These are phyloP conservation scores for Pseudocercospora cruenta DNA, from an alignment of 2,329 filamentous ascomycete species.

Conservation along the genomic window DNA sequence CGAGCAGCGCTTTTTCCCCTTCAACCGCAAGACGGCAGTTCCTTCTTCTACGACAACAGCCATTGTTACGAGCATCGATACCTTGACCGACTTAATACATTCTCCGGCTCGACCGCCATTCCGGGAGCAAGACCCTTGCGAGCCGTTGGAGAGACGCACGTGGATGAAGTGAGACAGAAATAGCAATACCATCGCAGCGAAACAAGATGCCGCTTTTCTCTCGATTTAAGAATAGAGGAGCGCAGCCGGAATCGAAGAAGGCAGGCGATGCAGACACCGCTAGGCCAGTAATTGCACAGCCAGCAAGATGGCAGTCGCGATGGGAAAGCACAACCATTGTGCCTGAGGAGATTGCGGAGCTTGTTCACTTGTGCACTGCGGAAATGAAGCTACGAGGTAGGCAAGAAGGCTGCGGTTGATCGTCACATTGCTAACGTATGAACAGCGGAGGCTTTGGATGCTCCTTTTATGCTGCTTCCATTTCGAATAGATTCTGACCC, in stretches of 20 bases:
- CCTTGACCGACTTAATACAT: background rate
- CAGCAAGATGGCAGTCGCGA: slow-evolving; percentile 75
- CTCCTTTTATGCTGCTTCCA: slow-evolving; percentile 88
- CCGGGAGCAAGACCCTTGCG: slow-evolving; percentile 11
- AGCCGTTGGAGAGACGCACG: slow-evolving; percentile 3
- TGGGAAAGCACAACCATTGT: slow-evolving; percentile 82
- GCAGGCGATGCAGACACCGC: slow-evolving; percentile 37
- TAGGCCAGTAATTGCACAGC: slow-evolving; percentile 63
- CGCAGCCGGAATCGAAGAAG: slow-evolving; percentile 60
- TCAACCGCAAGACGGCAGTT: slow-evolving; percentile 4
- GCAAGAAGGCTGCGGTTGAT: slow-evolving; percentile 31
- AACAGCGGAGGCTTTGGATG: slow-evolving; percentile 71
- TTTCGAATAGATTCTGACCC: slow-evolving; percentile 90
- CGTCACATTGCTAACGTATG: slow-evolving; percentile 12
- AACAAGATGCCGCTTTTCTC: slow-evolving; percentile 61
- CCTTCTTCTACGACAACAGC: background rate
- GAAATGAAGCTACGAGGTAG: slow-evolving; percentile 95
- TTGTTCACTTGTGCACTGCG: slow-evolving; percentile 80
- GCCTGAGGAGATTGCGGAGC: slow-evolving; percentile 86
- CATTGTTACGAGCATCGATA: background rate
- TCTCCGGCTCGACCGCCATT: background rate
- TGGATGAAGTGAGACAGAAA: slow-evolving; percentile 5
- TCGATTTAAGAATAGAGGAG: slow-evolving; percentile 75
- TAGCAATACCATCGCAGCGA: background rate
- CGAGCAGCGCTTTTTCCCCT: background rate